Base-by-base conservation (phyloP, 2,329 filamentous ascomycete genomes). In the Talaromyces atroroseus region DNA sequence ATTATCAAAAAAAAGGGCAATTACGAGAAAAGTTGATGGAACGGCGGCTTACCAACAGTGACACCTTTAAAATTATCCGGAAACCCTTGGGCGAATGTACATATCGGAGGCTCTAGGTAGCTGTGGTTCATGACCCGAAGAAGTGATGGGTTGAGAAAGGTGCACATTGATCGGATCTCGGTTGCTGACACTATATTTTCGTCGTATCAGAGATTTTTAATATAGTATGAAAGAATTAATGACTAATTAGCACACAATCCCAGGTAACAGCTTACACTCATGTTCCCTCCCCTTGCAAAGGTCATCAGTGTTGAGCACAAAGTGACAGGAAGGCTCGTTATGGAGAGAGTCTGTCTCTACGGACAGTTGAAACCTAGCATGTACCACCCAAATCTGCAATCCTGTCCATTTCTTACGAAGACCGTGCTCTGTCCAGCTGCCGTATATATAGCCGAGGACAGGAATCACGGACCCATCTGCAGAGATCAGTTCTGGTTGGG, bases 381-480 rank as follows among this genome's bases (percentile, higher is more conserved):
- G 48, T 1, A 48, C 42, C 20, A 56, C 48, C 32, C 49, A 56
- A 1, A 56, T 21, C 32, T 52, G 54, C n/a, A 56, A 32, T 1
- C 54, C 54, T 8, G 16, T 47, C 48, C 54, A 56, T 23, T 50
- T 44, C 14, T 34, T 56, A 1, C 21, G 12, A 5, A 56, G 48
- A 7, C 18, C 36, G 16, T 51, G n/a, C 21, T 56, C 32, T 8
- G 54, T 52, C 54, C 54, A 56, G 4, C 18, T 51, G 3, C 54
- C 54, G 18, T 51, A 51, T 50, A 56, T 56, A 12, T 52, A 56
- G 1, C 54, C 54, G 23, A 56, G 54, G 5, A 56, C 42, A 20
- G 21, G 40, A 32, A 56, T 51, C 18, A 29, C 14, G 1, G 48
- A 46, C 7, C 54, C 54, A 26, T 56, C 48, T 23, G 48, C n/a